Conservation (phyloP, 176 grass and related monocot species). For the Alopecurus myosuroides region DNA sequence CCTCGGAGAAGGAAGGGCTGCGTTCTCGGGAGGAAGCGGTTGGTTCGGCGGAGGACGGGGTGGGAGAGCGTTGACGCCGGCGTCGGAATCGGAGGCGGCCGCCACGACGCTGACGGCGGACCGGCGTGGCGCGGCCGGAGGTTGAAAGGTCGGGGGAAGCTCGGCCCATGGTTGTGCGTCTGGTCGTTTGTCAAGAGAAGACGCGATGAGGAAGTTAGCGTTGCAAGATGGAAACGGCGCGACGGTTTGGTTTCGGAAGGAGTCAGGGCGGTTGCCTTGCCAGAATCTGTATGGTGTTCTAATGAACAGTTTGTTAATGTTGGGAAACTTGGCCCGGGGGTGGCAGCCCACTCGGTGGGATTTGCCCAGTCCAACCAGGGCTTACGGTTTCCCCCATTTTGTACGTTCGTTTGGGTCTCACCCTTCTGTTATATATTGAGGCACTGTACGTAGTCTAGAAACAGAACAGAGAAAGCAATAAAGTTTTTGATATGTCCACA, state of each 20-base stretch:
- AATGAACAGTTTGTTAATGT: background rate
- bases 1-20: background rate
- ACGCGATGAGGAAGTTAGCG: background rate
- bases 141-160: constrained; percentile 4
- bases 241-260: background rate
- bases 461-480: too few species aligned
- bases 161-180: constrained; percentile 16
- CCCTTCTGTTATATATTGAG: too few species aligned
- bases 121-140: background rate
- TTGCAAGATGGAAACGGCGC: background rate
- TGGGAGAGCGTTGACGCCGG: background rate
- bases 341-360: too few species aligned
- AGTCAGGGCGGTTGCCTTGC: background rate
- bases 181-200: background rate
- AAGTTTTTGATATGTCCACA: too few species aligned
- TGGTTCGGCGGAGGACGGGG: background rate
- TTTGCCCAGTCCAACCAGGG: too few species aligned
- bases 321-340: too few species aligned
- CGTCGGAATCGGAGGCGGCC: background rate
- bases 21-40: constrained; percentile 7
- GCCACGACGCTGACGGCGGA: background rate
- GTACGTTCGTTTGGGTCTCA: too few species aligned
- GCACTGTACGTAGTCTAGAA: too few species aligned
- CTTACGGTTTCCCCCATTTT: too few species aligned
- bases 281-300: background rate